These are phyloP conservation scores for Venturiaceae sp. DNA, from an alignment of 2,329 filamentous ascomycete species.

Conservation along the genomic window DNA sequence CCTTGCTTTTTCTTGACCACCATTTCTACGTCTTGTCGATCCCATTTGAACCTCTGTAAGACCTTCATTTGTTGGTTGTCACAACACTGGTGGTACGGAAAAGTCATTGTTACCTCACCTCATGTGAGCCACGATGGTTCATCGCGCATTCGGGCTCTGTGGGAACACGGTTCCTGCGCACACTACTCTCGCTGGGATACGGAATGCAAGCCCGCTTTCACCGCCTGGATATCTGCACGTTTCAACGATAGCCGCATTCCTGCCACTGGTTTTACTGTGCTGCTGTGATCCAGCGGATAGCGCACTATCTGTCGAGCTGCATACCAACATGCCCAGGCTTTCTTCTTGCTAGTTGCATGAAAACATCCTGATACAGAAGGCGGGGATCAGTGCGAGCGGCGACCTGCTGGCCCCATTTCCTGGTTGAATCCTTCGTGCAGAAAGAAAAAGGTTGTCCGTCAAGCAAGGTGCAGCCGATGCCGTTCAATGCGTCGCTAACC, in stretches of 20 bases:
- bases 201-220: neutral
- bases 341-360: neutral
- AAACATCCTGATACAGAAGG: neutral
- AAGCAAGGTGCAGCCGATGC: neutral
- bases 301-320: neutral
- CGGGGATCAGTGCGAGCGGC: neutral
- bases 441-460: neutral
- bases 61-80: neutral
- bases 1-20: neutral
- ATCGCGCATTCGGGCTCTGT: neutral
- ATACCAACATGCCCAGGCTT: no score
- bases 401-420: neutral
- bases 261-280: neutral
- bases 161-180: neutral
- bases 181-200: neutral
- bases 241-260: neutral
- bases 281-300: neutral
- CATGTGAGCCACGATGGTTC: neutral
- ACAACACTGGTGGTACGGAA: neutral
- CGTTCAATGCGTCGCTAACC: neutral
- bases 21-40: neutral
- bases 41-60: neutral
- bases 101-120: neutral
- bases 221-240: neutral
- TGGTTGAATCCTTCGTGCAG: neutral